Evolutionary conservation across 441 rosid genomes (phyloP).

Genomic region (Isatis lusitanica): DNA sequence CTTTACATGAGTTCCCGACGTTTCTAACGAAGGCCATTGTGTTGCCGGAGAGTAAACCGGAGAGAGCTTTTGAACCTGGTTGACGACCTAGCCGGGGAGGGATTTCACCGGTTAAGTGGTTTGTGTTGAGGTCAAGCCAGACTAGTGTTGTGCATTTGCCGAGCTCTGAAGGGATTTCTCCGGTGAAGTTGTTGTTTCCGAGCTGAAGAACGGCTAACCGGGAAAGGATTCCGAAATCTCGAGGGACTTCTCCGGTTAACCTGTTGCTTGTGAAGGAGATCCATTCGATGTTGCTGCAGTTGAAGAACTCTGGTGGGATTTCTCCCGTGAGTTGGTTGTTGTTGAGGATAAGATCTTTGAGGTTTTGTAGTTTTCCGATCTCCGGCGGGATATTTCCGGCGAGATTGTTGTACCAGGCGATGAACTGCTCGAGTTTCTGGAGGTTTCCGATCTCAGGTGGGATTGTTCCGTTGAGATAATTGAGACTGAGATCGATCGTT

Average conservation of each 20-base stretch:
- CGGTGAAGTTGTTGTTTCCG: slow-evolving; percentile 82
- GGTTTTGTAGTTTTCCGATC: slow-evolving; percentile 64
- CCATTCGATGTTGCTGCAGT: slow-evolving; percentile 88
- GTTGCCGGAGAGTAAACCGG: slow-evolving; percentile 77
- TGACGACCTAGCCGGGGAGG: slow-evolving; percentile 89
- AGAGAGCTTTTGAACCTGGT: slow-evolving; percentile 75
- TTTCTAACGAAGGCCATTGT: slow-evolving; percentile 87
- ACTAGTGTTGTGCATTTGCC: slow-evolving; percentile 87
- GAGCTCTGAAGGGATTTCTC: slow-evolving; percentile 84
- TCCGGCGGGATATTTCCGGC: slow-evolving; percentile 76
- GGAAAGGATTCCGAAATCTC: slow-evolving; percentile 60
- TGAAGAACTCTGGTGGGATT: slow-evolving; percentile 72
- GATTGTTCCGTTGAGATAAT: slow-evolving; percentile 82
- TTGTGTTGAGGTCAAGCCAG: slow-evolving; percentile 90
- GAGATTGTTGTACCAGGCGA: slow-evolving; percentile 86
- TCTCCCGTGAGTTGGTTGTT: slow-evolving; percentile 77
- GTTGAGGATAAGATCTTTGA: slow-evolving; percentile 83
- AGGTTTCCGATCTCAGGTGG: slow-evolving; percentile 78
- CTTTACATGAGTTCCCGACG: slow-evolving; percentile 92
- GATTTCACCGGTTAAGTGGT: slow-evolving; percentile 85
- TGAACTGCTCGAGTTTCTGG: slow-evolving; percentile 78
- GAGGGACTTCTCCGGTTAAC: slow-evolving; percentile 67
- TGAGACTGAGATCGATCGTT: slow-evolving; percentile 77
- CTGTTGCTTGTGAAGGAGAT: slow-evolving; percentile 84
- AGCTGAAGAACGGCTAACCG: slow-evolving; percentile 89